A percentile compares a stretch with the other conserved stretches of the same genome.
Evolutionary conservation across 495 filamentous ascomycete genomes (phyloP).

Genomic region (Platismatia glauca): DNA sequence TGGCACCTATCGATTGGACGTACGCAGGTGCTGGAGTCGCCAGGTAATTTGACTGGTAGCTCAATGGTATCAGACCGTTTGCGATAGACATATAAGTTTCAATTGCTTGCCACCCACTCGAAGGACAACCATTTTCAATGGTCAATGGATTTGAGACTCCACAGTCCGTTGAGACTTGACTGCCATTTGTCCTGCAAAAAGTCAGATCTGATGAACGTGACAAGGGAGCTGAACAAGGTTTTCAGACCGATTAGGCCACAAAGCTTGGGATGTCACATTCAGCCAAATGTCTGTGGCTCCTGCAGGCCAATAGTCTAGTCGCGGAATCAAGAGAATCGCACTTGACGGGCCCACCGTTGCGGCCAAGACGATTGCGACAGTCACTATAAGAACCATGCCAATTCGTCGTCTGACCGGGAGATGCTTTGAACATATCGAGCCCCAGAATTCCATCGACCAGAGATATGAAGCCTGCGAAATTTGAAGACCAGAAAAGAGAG

Average conservation of each 20-base stretch:
- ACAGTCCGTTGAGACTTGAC: neutral
- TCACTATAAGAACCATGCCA: neutral
- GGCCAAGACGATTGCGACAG: conserved; percentile 14
- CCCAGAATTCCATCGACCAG: conserved; percentile 29
- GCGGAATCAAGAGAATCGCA: conserved; percentile 22
- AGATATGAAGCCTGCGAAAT: conserved; percentile 22
- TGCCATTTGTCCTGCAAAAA: neutral
- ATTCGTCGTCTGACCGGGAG: neutral
- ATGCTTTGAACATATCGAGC: neutral
- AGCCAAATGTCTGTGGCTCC: conserved; percentile 25
- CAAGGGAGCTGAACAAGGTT: neutral
- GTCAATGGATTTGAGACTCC: neutral
- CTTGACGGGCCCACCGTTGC: conserved; percentile 23
- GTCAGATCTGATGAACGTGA: neutral
- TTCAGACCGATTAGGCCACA: conserved; percentile 15
- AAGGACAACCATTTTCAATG: neutral
- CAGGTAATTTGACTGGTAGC: neutral
- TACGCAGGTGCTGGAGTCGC: neutral
- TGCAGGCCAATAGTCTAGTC: conserved; percentile 22
- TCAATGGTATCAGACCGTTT: neutral
- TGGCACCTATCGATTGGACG: conserved; percentile 1
- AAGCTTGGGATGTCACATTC: conserved; percentile 21
- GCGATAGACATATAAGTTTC: neutral
- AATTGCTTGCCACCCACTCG: conserved; percentile 12
- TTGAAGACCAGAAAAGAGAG: conserved; percentile 23